Percentiles rank a stretch among this genome's conserved stretches.
Evolutionary conservation across 2,329 filamentous ascomycete genomes (phyloP).

Genomic region (Ascochyta pisi): DNA sequence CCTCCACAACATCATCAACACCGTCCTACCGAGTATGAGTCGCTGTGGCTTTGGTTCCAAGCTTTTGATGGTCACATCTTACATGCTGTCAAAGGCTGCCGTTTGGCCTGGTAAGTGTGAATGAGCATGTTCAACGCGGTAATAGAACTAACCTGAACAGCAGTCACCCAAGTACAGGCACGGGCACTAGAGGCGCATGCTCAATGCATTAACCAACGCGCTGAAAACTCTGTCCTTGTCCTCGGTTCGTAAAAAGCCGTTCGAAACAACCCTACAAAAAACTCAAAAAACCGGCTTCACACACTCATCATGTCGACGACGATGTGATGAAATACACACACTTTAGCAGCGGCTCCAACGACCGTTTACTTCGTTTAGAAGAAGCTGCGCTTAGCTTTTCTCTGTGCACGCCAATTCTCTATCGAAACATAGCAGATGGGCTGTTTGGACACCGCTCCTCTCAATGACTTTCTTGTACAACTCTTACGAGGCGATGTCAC

Average conservation of each 20-base stretch:
- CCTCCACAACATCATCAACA: constrained; percentile 54
- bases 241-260: constrained; percentile 36
- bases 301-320: background rate
- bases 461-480: constrained; percentile 8
- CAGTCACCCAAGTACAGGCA: constrained; percentile 74
- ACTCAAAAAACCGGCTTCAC: background rate
- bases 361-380: no score
- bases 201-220: constrained; percentile 67
- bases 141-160: constrained; percentile 10
- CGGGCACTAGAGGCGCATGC: constrained; percentile 70
- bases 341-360: background rate
- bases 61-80: constrained; percentile 81
- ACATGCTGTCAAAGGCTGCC: constrained; percentile 85
- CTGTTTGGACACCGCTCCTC: background rate
- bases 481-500: background rate
- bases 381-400: background rate
- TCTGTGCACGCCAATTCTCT: background rate
- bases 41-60: constrained; percentile 80
- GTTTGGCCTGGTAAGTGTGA: constrained; percentile 83
- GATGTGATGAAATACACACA: constrained; percentile 1
- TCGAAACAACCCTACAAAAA: background rate
- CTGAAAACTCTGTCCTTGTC: constrained; percentile 55
- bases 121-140: background rate
- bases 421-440: background rate
- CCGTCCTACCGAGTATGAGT: constrained; percentile 63